phyloP scores from a whole-genome alignment of 2,329 filamentous ascomycete genomes.

The Diaporthe citriasiana region DNA sequence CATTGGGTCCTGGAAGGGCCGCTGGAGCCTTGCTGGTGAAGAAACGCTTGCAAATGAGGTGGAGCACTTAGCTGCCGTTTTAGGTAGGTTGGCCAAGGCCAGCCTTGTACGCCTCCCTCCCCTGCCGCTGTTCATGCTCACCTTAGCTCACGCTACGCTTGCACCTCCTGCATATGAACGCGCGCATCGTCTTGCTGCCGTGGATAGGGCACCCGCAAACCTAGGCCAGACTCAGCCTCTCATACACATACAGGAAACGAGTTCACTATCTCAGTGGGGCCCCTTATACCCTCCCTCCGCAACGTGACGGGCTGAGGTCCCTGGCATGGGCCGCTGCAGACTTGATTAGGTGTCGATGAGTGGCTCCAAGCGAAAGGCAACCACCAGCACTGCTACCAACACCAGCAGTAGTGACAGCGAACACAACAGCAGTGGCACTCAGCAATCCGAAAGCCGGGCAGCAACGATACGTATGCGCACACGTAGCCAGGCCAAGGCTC shows the following conservation, averaged over 20 bases:
- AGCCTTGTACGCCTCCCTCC: conserved; percentile 32
- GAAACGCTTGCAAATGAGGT: conserved; percentile 32
- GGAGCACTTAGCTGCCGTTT: conserved; percentile 20
- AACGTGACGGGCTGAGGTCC: conserved; percentile 27
- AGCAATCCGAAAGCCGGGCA: neutral
- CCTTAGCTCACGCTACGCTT: conserved; percentile 28
- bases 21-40: neutral
- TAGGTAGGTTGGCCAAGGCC: conserved; percentile 27
- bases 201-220: neutral
- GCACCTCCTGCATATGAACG: conserved; percentile 22
- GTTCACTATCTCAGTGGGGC: neutral
- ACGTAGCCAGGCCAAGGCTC: conserved; percentile 12
- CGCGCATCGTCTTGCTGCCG: conserved; percentile 22
- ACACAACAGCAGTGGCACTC: conserved; percentile 2
- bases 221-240: neutral
- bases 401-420: neutral
- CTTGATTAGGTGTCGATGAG: conserved; percentile 41
- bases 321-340: conserved; percentile 30
- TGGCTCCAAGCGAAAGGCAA: conserved; percentile 19
- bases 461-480: conserved; percentile 2
- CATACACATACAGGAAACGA: neutral
- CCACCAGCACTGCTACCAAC: neutral
- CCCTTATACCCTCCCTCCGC: neutral
- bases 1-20: neutral
- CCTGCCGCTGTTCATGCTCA: conserved; percentile 19